phyloP scores from a whole-genome alignment of 2,329 filamentous ascomycete species.

The Verticillium nubilum region DNA sequence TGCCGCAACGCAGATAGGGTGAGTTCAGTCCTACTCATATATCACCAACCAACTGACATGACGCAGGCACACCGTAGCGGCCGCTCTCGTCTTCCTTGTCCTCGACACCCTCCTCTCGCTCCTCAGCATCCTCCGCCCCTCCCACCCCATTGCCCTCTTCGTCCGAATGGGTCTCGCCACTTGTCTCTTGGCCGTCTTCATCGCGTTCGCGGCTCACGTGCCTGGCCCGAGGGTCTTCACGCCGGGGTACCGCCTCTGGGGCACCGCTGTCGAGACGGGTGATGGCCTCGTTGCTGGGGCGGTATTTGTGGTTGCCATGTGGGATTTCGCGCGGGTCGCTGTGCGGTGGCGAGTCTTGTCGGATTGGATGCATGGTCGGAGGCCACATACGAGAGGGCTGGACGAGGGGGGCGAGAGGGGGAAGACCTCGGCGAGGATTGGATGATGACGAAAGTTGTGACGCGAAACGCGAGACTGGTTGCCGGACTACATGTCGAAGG shows the following conservation, averaged over 20 bases:
- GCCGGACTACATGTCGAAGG: neutral
- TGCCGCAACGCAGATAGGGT: slow-evolving; percentile 10
- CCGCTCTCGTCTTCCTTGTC: slow-evolving; percentile 23
- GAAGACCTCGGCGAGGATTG: neutral
- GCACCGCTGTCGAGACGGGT: neutral
- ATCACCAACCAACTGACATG: neutral
- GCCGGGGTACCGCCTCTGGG: neutral
- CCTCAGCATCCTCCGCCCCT: slow-evolving; percentile 23
- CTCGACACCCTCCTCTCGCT: slow-evolving; percentile 30
- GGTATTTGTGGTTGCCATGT: neutral
- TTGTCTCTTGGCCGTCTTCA: slow-evolving; percentile 27
- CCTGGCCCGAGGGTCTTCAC: slow-evolving; percentile 1
- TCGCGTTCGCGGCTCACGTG: slow-evolving; percentile 23
- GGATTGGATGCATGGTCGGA: neutral
- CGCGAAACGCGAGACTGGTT: neutral
- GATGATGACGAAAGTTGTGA: neutral
- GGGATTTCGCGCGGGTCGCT: neutral
- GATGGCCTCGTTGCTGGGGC: neutral
- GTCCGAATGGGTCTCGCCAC: slow-evolving; percentile 23
- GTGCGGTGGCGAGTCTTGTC: neutral
- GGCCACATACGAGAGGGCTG: neutral
- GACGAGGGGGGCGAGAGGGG: neutral
- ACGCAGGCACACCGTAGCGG: slow-evolving; percentile 20
- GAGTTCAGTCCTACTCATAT: neutral
- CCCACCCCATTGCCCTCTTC: slow-evolving; percentile 24